Conservation (phyloP, 106 monocot species). For the Dendrobium huoshanense region DNA sequence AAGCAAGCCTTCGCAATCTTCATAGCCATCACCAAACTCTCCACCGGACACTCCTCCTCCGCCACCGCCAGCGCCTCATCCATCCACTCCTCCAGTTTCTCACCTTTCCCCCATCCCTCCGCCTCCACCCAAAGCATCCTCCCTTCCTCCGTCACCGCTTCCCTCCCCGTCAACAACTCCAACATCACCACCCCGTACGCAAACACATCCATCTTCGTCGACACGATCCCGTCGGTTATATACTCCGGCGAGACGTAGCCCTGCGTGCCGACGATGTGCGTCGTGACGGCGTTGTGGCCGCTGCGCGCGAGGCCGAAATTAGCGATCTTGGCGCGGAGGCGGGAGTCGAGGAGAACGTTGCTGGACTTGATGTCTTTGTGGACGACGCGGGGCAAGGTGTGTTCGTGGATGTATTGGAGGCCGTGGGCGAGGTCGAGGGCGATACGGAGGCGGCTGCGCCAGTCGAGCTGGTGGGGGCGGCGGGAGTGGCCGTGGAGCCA, state of each 20-base stretch:
- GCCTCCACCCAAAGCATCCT: conserved; percentile 54
- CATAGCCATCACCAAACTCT: conserved; percentile 42
- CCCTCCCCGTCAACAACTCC: conserved; percentile 63
- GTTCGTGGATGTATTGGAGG: conserved; percentile 93
- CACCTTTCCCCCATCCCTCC: conserved; percentile 45
- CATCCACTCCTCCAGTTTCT: conserved; percentile 48
- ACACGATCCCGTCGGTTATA: conserved; percentile 54
- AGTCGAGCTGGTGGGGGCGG: conserved; percentile 30
- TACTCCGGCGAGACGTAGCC: conserved; percentile 86
- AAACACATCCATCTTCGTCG: conserved; percentile 84
- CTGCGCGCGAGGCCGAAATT: conserved; percentile 79
- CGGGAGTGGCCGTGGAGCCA: conserved; percentile 46
- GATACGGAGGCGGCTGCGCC: conserved; percentile 56
- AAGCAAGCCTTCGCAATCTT: conserved; percentile 52
- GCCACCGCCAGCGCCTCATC: conserved; percentile 36
- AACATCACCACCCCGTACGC: conserved; percentile 80
- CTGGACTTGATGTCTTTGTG: conserved; percentile 85
- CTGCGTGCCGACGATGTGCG: conserved; percentile 72
- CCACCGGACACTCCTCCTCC: conserved; percentile 26
- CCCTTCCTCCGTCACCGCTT: conserved; percentile 36
- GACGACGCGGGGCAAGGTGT: conserved; percentile 82
- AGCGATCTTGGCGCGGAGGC: conserved; percentile 71
- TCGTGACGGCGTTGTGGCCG: conserved; percentile 75
- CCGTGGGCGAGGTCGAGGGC: conserved; percentile 77
- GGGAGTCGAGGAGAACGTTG: conserved; percentile 64